Base-by-base conservation (phyloP, 805 yeast species). In the Brettanomyces custersianus region DNA sequence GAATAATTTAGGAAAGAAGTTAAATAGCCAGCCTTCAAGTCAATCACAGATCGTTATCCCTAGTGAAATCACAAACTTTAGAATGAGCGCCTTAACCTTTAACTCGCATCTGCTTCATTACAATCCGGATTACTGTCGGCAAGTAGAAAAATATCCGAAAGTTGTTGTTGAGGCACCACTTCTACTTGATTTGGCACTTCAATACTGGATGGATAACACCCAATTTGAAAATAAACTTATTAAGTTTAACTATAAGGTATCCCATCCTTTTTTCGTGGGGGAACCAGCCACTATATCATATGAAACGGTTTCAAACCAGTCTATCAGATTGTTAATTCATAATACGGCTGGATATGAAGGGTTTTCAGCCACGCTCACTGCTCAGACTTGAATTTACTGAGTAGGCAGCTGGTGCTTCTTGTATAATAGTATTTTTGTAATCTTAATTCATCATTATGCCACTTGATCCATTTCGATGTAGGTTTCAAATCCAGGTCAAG, bases 41-140 rank as follows among this genome's bases (percentile, higher is more conserved):
- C 37, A 35, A 28, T 34, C 52, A 6, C 57, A 50, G 33, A 46
- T 44, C 17, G 48, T 65, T 29, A 58, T 37, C 17, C 69, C 72
- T 29, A 50, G 70, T 5, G 57, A 59, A 36, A 49, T 63, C 6
- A 64, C 73, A 27, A 62, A 76, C 24, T 67, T 76, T 44, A 61
- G 85, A 42, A 83, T 77, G 58, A 77, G 90, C 31, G 80, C 84
- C 10, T 54, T 92, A 36, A 78, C 92, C 1, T 78, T 77, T 59
- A 90, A 90, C 53, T 67, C 94, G 4, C 98, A 90, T 57, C 68
- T 70, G 39, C 84, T 90, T 27, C 98, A 90, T 58, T 78, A 76
- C 54, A 83, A 84, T 49, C 52, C 55, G 5, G 43, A 44, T 1
- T 84, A 83, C 52, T 68, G 85, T 6, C 45, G 36, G 4, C 38